A percentile compares a stretch with the other conserved stretches of the same genome.
Conservation (phyloP, 805 yeast species). For the Ogataea pignaliae region DNA sequence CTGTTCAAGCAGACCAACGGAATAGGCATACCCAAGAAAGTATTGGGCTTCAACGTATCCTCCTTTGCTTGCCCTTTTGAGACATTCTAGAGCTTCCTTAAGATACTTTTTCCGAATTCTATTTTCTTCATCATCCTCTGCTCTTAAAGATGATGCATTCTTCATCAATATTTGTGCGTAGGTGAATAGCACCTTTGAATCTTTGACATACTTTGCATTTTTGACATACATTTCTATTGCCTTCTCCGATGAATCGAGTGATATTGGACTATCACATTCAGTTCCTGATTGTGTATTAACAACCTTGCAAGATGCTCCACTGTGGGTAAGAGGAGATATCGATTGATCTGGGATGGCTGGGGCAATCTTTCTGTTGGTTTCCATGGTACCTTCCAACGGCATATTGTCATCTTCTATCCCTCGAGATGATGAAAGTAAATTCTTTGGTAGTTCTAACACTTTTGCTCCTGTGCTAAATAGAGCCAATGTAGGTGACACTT, state of each 20-base stretch:
- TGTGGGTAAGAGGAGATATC: no score
- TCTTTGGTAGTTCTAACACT: no score
- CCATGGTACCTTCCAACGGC: no score
- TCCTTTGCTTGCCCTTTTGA: slow-evolving; percentile 63
- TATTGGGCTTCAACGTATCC: slow-evolving; percentile 92
- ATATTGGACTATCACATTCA: slow-evolving; percentile 12
- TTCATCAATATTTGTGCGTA: slow-evolving; percentile 77
- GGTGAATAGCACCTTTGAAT: slow-evolving; percentile 82
- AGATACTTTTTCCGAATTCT: slow-evolving; percentile 51
- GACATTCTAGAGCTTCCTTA: slow-evolving; percentile 59
- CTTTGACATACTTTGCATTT: slow-evolving; percentile 80
- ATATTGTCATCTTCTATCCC: no score
- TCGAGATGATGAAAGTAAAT: no score
- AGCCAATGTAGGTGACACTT: no score
- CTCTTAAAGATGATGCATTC: slow-evolving; percentile 16
- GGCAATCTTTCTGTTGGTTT: no score
- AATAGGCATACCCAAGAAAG: slow-evolving; percentile 81
- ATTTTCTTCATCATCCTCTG: slow-evolving; percentile 19
- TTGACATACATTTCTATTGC: slow-evolving; percentile 84
- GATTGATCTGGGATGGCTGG: no score
- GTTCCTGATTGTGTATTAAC: no score
- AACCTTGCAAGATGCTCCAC: no score
- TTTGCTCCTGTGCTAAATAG: no score
- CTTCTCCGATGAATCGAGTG: slow-evolving; percentile 42
- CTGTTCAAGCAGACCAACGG: slow-evolving; percentile 80